Evolutionary conservation across 495 filamentous ascomycete genomes (phyloP).

Genomic region (Daldinia concentrica): DNA sequence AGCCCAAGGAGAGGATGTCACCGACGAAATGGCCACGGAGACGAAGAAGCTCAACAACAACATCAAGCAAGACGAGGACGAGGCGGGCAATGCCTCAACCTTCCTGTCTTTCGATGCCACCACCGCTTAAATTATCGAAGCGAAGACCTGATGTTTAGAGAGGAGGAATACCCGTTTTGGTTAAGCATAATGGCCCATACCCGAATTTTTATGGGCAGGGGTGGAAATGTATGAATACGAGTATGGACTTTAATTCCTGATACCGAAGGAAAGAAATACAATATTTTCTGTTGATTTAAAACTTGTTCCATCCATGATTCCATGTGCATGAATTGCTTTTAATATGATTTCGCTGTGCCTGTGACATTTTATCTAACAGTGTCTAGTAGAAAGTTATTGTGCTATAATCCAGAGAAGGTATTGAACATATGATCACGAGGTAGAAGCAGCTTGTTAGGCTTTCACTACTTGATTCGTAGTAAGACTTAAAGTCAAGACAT

Average conservation of each 20-base stretch:
- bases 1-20: conserved; percentile 51
- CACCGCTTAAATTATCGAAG: conserved; percentile 28
- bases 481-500: not conserved
- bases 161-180: not conserved
- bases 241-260: conserved; percentile 37
- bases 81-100: conserved; percentile 47
- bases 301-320: not conserved
- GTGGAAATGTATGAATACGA: conserved; percentile 13
- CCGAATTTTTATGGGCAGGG: not conserved
- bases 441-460: no score
- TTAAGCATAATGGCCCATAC: not conserved
- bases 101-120: conserved; percentile 42
- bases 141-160: not conserved
- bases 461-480: no score
- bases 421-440: no score
- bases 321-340: not conserved
- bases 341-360: no score
- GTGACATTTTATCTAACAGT: not conserved
- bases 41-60: conserved; percentile 59
- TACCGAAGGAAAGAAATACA: conserved; percentile 30
- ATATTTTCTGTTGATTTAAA: not conserved
- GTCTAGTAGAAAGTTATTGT: no score
- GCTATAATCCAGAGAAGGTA: no score
- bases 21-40: conserved; percentile 48
- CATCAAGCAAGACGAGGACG: conserved; percentile 52